Conservation (phyloP, 768 basidiomycete genomes). For the Calvatia gigantea region DNA sequence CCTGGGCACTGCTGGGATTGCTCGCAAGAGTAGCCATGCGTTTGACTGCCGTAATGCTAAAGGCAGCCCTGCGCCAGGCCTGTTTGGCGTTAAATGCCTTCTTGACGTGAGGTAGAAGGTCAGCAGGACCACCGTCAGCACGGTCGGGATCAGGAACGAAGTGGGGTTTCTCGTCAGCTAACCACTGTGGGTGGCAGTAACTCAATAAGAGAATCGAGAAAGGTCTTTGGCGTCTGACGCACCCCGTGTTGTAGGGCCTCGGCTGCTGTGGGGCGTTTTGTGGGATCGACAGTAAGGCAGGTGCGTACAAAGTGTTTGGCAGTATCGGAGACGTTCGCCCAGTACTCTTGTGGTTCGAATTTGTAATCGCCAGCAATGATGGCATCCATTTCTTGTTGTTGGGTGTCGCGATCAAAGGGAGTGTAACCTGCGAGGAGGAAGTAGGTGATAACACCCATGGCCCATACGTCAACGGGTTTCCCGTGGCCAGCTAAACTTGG, state of each 20-base stretch:
- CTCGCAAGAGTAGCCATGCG: slow-evolving; percentile 64
- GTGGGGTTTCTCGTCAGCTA: slow-evolving; percentile 66
- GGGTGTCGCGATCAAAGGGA: slow-evolving; percentile 91
- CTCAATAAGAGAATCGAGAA: neutral
- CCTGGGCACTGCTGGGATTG: slow-evolving; percentile 38
- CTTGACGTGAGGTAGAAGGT: slow-evolving; percentile 87
- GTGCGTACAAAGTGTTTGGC: slow-evolving; percentile 79
- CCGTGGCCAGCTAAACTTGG: slow-evolving; percentile 70
- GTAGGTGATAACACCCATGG: slow-evolving; percentile 98
- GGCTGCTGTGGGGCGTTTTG: slow-evolving; percentile 72
- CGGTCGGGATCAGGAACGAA: slow-evolving; percentile 60
- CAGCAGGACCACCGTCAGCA: slow-evolving; percentile 56
- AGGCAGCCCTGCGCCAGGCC: slow-evolving; percentile 86
- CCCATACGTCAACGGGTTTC: slow-evolving; percentile 95
- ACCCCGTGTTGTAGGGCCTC: slow-evolving; percentile 70
- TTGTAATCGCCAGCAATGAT: slow-evolving; percentile 92
- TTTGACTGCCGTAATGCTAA: slow-evolving; percentile 82
- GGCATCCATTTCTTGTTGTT: slow-evolving; percentile 90
- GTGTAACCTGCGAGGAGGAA: slow-evolving; percentile 93
- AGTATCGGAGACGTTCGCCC: slow-evolving; percentile 77
- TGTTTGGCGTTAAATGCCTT: slow-evolving; percentile 86
- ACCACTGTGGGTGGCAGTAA: slow-evolving; percentile 46
- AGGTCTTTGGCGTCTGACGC: slow-evolving; percentile 1
- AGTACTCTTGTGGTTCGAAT: slow-evolving; percentile 78
- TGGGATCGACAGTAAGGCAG: slow-evolving; percentile 86